phyloP scores from a whole-genome alignment of 164 flowering plant species.

The Umbilicus rupestris region DNA sequence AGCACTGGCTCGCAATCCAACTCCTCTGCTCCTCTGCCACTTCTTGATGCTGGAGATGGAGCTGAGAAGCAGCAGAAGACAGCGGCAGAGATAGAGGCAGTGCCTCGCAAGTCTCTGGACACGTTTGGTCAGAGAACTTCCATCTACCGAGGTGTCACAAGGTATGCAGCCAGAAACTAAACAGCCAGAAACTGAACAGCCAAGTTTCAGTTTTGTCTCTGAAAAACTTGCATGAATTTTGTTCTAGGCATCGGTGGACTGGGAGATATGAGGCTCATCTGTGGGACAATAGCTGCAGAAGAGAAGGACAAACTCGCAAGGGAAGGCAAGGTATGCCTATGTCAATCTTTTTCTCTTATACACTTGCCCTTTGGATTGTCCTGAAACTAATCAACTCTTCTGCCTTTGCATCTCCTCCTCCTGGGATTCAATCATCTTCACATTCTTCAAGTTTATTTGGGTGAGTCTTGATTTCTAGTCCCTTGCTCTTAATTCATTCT shows the following conservation, averaged over 20 bases:
- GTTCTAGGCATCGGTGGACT: constrained; percentile 94
- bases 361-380: not conserved
- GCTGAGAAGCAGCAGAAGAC: constrained; percentile 16
- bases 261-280: constrained; percentile 97
- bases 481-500: not conserved
- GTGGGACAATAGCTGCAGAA: constrained; percentile 94
- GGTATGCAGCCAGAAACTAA: constrained; percentile 26
- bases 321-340: constrained; percentile 74
- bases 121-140: constrained; percentile 94
- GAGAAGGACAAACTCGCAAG: constrained; percentile 94
- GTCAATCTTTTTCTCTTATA: not conserved
- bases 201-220: no score
- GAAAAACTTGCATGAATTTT: no score
- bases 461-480: constrained; percentile 29
- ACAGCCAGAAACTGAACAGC: not conserved
- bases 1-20: constrained; percentile 47
- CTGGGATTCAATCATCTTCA: constrained; percentile 20
- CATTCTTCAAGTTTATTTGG: constrained; percentile 79
- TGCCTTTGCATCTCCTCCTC: constrained; percentile 13
- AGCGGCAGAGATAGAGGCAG: constrained; percentile 36
- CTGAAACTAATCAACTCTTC: not conserved
- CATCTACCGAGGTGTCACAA: constrained; percentile 93
- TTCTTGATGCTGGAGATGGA: constrained; percentile 6
- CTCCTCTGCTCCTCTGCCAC: constrained; percentile 25
- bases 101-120: constrained; percentile 68